Conservation (phyloP, 2,329 filamentous ascomycete species). For the Colletotrichum lindemuthianum region DNA sequence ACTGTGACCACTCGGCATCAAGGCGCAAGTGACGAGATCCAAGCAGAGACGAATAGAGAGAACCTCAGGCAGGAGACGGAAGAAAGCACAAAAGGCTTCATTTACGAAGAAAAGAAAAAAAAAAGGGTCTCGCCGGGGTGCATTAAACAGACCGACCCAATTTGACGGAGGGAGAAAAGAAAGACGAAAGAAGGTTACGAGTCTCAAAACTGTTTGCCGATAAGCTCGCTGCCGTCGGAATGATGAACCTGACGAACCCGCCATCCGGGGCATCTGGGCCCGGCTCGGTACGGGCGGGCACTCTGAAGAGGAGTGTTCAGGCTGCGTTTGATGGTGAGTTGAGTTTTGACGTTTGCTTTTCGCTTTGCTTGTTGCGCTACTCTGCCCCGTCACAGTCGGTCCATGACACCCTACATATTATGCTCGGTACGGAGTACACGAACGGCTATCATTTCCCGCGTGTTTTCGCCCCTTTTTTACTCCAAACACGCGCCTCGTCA, state of each 20-base stretch:
- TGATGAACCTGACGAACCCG: conserved; percentile 66
- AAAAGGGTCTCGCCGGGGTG: no score
- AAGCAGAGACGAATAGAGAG: background rate
- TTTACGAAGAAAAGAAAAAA: no score
- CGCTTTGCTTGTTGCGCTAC: background rate
- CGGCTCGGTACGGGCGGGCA: conserved; percentile 53
- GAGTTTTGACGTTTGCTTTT: conserved; percentile 42
- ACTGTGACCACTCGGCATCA: conserved; percentile 8
- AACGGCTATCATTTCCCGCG: background rate
- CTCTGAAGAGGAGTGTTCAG: conserved; percentile 68
- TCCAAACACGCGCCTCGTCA: background rate
- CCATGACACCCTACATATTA: no score
- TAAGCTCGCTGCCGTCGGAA: conserved; percentile 3
- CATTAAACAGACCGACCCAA: no score
- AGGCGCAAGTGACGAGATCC: background rate
- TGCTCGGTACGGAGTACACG: background rate
- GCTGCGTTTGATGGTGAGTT: conserved; percentile 69
- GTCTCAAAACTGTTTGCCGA: no score
- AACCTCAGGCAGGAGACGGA: conserved; percentile 9
- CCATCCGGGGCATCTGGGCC: conserved; percentile 61
- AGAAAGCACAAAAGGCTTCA: background rate
- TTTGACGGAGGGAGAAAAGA: no score
- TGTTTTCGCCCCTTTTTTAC: background rate
- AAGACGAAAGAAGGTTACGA: no score
- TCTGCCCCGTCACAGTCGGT: no score